A percentile compares a stretch with the other conserved stretches of the same genome.
Evolutionary conservation across 805 yeast species (phyloP).

Genomic region (Danielozyma ontarioensis): DNA sequence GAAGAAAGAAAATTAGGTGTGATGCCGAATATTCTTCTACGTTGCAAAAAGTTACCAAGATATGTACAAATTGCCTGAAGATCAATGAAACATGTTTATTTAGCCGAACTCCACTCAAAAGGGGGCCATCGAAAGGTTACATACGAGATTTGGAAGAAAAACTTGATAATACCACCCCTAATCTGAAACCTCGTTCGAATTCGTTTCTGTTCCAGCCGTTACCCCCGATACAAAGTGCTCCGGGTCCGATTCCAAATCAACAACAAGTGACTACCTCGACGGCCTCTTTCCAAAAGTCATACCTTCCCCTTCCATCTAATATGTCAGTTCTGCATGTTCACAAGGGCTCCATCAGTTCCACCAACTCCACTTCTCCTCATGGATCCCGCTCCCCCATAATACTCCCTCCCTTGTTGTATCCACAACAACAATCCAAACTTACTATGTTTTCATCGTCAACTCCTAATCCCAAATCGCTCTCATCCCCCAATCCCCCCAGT

Average conservation of each 20-base stretch:
- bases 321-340: background rate
- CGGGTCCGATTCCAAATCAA: background rate
- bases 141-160: conserved; percentile 39
- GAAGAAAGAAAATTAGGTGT: conserved; percentile 68
- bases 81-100: conserved; percentile 61
- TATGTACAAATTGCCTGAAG: conserved; percentile 60
- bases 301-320: background rate
- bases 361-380: background rate
- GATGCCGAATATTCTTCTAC: conserved; percentile 50
- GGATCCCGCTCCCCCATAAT: background rate
- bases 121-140: conserved; percentile 79
- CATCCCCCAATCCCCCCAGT: conserved; percentile 1
- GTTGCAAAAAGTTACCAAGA: conserved; percentile 42
- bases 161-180: conserved; percentile 16
- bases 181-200: background rate
- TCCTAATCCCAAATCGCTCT: no score
- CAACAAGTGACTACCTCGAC: no score
- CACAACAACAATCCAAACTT: background rate
- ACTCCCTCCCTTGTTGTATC: background rate
- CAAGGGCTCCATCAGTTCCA: background rate
- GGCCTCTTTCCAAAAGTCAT: background rate
- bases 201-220: background rate
- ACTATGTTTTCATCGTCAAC: no score
- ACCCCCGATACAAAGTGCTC: background rate
- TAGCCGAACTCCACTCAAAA: conserved; percentile 64